phyloP scores from a whole-genome alignment of 352 stramenopile species.

The Pythium rishiriense region DNA sequence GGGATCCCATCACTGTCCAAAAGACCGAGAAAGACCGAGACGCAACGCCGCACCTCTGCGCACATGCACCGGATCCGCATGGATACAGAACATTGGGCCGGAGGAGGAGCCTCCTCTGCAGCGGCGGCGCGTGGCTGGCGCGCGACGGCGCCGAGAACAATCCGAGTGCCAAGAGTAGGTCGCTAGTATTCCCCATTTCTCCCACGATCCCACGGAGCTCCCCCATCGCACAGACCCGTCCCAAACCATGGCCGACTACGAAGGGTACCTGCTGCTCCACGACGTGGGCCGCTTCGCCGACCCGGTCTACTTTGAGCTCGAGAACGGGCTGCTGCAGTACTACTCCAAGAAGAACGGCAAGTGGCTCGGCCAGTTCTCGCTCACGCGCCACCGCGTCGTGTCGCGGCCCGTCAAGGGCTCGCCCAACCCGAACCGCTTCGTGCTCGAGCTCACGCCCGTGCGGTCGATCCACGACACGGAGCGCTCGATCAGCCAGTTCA shows the following conservation, averaged over 20 bases:
- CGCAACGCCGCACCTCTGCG: background rate
- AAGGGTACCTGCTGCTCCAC: conserved; percentile 78
- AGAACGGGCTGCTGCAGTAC: conserved; percentile 69
- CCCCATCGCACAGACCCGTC: background rate
- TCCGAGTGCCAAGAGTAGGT: background rate
- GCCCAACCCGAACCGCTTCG: conserved; percentile 65
- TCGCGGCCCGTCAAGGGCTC: conserved; percentile 43
- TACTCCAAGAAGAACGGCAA: conserved; percentile 72
- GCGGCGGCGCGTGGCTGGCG: background rate
- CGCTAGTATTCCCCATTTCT: conserved; percentile 6
- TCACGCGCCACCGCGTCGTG: conserved; percentile 71
- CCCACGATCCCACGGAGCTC: background rate
- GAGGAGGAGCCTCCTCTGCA: background rate
- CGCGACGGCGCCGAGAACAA: background rate
- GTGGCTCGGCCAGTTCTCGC: conserved; percentile 65
- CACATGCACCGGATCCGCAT: conserved; percentile 6
- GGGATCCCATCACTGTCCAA: conserved; percentile 1
- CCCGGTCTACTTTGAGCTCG: conserved; percentile 79
- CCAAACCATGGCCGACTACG: conserved; percentile 71
- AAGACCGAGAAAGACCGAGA: background rate
- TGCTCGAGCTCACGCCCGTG: conserved; percentile 68
- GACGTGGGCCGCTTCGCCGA: conserved; percentile 46
- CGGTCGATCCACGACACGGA: conserved; percentile 78
- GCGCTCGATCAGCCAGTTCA: conserved; percentile 65
- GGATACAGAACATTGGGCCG: no score